Conservation (phyloP, 495 filamentous ascomycete genomes). For the Oidiodendron maius region DNA sequence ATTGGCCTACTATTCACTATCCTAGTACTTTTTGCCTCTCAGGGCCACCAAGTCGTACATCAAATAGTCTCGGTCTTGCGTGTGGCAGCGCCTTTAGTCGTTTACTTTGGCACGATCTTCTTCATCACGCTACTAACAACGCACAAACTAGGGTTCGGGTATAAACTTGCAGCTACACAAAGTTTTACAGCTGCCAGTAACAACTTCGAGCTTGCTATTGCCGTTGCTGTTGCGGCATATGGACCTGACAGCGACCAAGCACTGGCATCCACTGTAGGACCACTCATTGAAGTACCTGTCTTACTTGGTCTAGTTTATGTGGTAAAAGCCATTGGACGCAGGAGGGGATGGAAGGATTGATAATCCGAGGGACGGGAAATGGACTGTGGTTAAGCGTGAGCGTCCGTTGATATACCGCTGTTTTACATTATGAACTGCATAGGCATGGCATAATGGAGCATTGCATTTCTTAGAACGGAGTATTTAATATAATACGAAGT, state of each 20-base stretch:
- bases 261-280: constrained; percentile 80
- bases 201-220: constrained; percentile 92
- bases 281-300: constrained; percentile 88
- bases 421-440: no score
- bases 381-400: no score
- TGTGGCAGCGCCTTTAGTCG: constrained; percentile 71
- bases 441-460: no score
- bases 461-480: no score
- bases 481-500: no score
- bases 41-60: constrained; percentile 72
- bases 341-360: constrained; percentile 51
- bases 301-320: constrained; percentile 76
- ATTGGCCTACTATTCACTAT: constrained; percentile 85
- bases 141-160: constrained; percentile 61
- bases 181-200: constrained; percentile 94
- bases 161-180: constrained; percentile 68
- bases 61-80: constrained; percentile 79
- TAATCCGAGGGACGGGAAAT: neutral
- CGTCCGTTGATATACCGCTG: no score
- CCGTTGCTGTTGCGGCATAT: constrained; percentile 81
- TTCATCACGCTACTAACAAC: constrained; percentile 54
- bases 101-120: constrained; percentile 77
- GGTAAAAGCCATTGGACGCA: constrained; percentile 51
- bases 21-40: constrained; percentile 75
- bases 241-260: constrained; percentile 78